phyloP scores from a whole-genome alignment of 768 basidiomycete genomes.

The Lactarius trivialis region DNA sequence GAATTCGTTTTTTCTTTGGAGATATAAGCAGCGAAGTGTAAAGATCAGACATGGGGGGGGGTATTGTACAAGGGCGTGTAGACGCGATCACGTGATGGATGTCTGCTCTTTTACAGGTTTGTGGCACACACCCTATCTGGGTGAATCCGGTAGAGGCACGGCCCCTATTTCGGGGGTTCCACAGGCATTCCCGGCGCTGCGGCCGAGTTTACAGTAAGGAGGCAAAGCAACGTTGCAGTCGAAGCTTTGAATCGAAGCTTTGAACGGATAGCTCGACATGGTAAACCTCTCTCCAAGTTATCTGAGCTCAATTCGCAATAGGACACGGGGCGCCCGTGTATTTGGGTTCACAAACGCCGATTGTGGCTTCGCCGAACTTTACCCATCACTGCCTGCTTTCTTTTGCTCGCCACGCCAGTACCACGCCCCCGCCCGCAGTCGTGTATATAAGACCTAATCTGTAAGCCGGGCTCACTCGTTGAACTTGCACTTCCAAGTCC shows the following conservation, averaged over 20 bases:
- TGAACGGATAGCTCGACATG: background rate
- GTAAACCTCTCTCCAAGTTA: background rate
- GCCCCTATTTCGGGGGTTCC: too few relatives aligned
- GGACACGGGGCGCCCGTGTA: conserved; percentile 19
- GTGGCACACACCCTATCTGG: too few relatives aligned
- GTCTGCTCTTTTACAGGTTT: too few relatives aligned
- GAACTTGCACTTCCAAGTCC: conserved; percentile 1
- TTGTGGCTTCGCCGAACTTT: conserved; percentile 6
- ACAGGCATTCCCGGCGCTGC: too few relatives aligned
- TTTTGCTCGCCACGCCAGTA: background rate
- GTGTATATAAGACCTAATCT: conserved; percentile 7
- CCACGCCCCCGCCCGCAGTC: conserved; percentile 9
- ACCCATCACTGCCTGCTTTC: background rate
- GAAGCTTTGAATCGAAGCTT: background rate
- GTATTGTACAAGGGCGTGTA: background rate
- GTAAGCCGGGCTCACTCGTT: background rate
- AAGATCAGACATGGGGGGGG: conserved; percentile 53
- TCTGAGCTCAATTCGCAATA: background rate
- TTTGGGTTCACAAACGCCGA: conserved; percentile 13
- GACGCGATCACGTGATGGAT: conserved; percentile 23
- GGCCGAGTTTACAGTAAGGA: too few relatives aligned
- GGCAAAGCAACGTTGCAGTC: too few relatives aligned
- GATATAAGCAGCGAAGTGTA: conserved; percentile 59
- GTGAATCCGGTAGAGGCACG: too few relatives aligned
- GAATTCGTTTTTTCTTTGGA: conserved; percentile 61